Evolutionary conservation across 768 basidiomycete genomes (phyloP).

Genomic region (Tephrocybe sp.): DNA sequence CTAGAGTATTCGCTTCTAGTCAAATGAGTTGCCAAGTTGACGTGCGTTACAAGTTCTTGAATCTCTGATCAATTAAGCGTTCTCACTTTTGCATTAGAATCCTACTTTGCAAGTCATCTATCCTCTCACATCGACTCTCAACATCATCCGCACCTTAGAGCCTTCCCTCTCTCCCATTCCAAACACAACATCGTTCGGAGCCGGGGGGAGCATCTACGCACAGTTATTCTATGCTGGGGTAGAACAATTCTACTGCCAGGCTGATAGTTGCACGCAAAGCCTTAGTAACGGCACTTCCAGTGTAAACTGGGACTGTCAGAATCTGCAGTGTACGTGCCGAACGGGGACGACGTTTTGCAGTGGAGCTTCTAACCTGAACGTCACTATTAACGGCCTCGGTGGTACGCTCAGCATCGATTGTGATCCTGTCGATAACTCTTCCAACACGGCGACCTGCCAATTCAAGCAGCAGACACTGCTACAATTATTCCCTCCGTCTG

Average conservation of each 20-base stretch:
- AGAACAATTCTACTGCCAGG: conserved; percentile 86
- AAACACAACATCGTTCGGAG: conserved; percentile 57
- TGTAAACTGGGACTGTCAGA: conserved; percentile 67
- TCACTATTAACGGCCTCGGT: conserved; percentile 58
- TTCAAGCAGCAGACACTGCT: conserved; percentile 77
- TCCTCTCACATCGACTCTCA: conserved; percentile 68
- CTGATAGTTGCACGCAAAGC: conserved; percentile 66
- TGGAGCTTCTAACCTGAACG: conserved; percentile 48
- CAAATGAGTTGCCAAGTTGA: conserved; percentile 84
- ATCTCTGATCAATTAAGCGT: not conserved
- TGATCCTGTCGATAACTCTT: conserved; percentile 38
- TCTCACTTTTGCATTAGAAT: conserved; percentile 46
- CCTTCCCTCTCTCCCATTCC: conserved; percentile 67
- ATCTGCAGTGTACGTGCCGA: conserved; percentile 74
- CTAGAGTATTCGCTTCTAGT: conserved; percentile 73
- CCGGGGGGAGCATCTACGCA: conserved; percentile 50
- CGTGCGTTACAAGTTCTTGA: conserved; percentile 44
- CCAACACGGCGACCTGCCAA: conserved; percentile 55
- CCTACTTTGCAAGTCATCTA: conserved; percentile 79
- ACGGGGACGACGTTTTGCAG: conserved; percentile 76
- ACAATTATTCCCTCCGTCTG: conserved; percentile 65
- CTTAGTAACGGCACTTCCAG: conserved; percentile 35
- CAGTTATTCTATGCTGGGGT: conserved; percentile 78
- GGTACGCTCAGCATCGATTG: conserved; percentile 74
- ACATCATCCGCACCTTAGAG: conserved; percentile 75